phyloP scores from a whole-genome alignment of 306 rosid genomes.

The Cucurbita moschata region DNA sequence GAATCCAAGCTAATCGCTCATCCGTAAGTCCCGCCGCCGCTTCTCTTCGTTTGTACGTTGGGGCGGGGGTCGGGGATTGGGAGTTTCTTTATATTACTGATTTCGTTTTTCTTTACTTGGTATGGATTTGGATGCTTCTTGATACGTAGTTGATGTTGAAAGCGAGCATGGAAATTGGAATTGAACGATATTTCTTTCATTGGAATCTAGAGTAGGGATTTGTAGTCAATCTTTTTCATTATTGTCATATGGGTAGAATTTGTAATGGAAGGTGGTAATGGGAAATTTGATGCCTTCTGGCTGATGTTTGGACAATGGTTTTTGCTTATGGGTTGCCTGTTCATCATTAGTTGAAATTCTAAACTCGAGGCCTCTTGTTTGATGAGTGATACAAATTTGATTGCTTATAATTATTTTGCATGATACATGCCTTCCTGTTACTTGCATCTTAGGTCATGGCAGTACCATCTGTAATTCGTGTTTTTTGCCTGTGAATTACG shows the following conservation, averaged over 20 bases:
- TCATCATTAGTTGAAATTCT: not conserved
- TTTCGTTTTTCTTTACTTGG: not conserved
- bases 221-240: not conserved
- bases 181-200: not conserved
- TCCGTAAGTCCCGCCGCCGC: constrained; percentile 36
- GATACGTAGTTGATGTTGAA: not conserved
- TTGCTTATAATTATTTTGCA: not conserved
- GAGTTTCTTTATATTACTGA: not conserved
- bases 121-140: not conserved
- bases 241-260: not conserved
- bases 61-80: not conserved
- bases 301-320: not conserved
- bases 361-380: not conserved
- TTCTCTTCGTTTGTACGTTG: not conserved
- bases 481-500: no score
- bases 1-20: constrained; percentile 39
- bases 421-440: no score
- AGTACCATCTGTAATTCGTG: no score
- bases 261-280: not conserved
- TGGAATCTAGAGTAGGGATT: not conserved
- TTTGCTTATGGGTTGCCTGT: not conserved
- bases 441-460: no score
- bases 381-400: not conserved
- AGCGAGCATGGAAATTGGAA: not conserved
- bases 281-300: not conserved